Evolutionary conservation across 2,329 filamentous ascomycete genomes (phyloP).

Genomic region (Akanthomyces muscarius): DNA sequence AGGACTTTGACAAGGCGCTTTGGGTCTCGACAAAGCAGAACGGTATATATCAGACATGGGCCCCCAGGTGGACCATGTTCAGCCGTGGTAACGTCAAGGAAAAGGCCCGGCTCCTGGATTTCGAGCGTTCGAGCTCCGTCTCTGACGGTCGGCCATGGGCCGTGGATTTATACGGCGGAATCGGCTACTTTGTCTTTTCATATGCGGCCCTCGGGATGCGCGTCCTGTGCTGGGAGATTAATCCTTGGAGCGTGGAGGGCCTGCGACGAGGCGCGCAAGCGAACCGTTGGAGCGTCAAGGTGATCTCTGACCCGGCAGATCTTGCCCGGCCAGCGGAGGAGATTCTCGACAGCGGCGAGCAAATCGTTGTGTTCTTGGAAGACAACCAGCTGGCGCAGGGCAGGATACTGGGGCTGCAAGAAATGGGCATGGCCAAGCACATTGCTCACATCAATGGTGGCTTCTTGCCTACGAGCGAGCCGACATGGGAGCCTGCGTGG

Average conservation of each 20-base stretch:
- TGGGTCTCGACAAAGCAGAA: constrained; percentile 80
- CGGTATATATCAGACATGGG: constrained; percentile 79
- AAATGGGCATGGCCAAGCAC: constrained; percentile 31
- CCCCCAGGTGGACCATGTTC: constrained; percentile 91
- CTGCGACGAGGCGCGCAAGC: constrained; percentile 67
- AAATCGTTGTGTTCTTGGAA: constrained; percentile 65
- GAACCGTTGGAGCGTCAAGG: constrained; percentile 62
- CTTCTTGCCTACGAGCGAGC: constrained; percentile 54
- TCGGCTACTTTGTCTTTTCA: constrained; percentile 89
- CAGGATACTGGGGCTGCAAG: constrained; percentile 37
- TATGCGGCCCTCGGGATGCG: constrained; percentile 69
- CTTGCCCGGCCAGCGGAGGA: constrained; percentile 36
- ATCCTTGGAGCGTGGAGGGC: constrained; percentile 82
- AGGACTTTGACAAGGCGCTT: constrained; percentile 63
- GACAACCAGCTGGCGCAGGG: constrained; percentile 55
- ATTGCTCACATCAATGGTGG: constrained; percentile 62
- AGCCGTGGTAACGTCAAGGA: constrained; percentile 85
- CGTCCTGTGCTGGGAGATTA: constrained; percentile 86
- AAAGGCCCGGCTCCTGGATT: constrained; percentile 69
- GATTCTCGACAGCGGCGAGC: constrained; percentile 41
- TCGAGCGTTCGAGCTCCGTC: constrained; percentile 30
- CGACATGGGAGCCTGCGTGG: constrained; percentile 51
- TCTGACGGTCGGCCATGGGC: constrained; percentile 42
- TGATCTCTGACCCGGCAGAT: constrained; percentile 42
- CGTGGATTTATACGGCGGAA: constrained; percentile 85